These are phyloP conservation scores for Blumeriella jaapii DNA, from an alignment of 2,329 filamentous ascomycete species.

Conservation along the genomic window DNA sequence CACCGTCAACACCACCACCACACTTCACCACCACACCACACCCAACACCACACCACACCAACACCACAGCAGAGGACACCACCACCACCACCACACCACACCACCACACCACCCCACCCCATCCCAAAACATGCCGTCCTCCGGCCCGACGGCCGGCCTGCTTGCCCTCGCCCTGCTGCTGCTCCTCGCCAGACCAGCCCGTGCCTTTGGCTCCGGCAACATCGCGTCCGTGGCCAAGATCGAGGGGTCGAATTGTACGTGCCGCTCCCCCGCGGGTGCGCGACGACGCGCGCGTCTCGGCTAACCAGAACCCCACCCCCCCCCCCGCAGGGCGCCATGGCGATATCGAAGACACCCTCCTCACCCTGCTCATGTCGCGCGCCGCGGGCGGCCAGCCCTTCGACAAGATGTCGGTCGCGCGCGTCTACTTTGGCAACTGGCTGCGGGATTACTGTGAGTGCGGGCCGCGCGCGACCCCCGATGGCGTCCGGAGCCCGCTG, in stretches of 20 bases:
- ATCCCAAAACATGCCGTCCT: slow-evolving; percentile 21
- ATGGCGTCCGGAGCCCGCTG: background rate
- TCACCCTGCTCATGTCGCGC: slow-evolving; percentile 54
- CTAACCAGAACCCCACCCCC: slow-evolving; percentile 8
- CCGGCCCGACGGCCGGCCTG: slow-evolving; percentile 20
- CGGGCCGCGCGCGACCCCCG: background rate
- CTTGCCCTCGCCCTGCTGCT: slow-evolving; percentile 45
- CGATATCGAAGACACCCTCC: slow-evolving; percentile 85
- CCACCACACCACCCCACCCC: slow-evolving; percentile 4
- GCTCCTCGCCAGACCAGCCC: slow-evolving; percentile 52
- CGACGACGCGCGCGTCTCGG: background rate
- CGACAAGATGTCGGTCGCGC: slow-evolving; percentile 74
- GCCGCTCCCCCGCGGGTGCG: background rate
- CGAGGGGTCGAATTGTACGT: slow-evolving; percentile 70
- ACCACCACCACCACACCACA: slow-evolving; percentile 1
- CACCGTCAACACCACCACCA: too few relatives aligned
- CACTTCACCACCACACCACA: too few relatives aligned
- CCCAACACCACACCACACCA: slow-evolving; percentile 5
- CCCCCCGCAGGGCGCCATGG: slow-evolving; percentile 57
- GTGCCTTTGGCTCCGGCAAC: slow-evolving; percentile 81
- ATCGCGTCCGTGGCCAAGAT: slow-evolving; percentile 72
- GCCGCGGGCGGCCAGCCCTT: slow-evolving; percentile 67
- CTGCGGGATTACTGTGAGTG: slow-evolving; percentile 64
- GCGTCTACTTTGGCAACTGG: slow-evolving; percentile 96
- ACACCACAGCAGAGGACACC: too few relatives aligned